phyloP scores from a whole-genome alignment of 169 alveolate species.

The Cytauxzoon felis region DNA sequence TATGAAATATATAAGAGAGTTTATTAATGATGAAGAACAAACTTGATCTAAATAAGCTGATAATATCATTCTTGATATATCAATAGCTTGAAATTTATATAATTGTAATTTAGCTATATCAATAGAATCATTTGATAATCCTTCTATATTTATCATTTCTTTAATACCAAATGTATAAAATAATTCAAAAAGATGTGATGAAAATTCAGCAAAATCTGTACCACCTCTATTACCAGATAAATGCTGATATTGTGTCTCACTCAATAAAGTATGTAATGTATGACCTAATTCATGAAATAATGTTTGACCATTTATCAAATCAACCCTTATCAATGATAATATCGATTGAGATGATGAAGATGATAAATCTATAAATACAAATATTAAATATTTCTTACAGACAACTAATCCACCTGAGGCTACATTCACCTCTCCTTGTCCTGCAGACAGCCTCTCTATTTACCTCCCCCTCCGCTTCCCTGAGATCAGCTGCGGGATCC shows the following conservation, averaged over 20 bases:
- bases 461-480: too few relatives aligned
- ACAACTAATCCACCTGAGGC: too few relatives aligned
- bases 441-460: too few relatives aligned
- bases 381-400: too few relatives aligned
- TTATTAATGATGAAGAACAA: background rate
- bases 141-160: conserved; percentile 15
- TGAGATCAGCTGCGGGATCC: too few relatives aligned
- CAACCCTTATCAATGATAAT: conserved; percentile 51
- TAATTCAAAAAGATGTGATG: conserved; percentile 74
- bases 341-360: too few relatives aligned
- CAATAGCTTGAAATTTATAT: conserved; percentile 37
- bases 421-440: too few relatives aligned
- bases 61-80: conserved; percentile 30
- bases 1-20: background rate
- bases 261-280: conserved; percentile 68
- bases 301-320: conserved; percentile 41
- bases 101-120: background rate
- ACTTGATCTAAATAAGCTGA: conserved; percentile 33
- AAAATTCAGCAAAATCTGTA: conserved; percentile 74
- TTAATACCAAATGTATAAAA: conserved; percentile 9
- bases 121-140: background rate
- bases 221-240: conserved; percentile 77
- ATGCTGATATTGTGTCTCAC: conserved; percentile 73
- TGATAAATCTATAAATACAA: too few relatives aligned
- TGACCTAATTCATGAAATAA: conserved; percentile 77